A percentile compares a stretch with the other conserved stretches of the same genome.
Evolutionary conservation across 108 stramenopile species (phyloP).

Genomic region (Pseudonitzschia multiseries): DNA sequence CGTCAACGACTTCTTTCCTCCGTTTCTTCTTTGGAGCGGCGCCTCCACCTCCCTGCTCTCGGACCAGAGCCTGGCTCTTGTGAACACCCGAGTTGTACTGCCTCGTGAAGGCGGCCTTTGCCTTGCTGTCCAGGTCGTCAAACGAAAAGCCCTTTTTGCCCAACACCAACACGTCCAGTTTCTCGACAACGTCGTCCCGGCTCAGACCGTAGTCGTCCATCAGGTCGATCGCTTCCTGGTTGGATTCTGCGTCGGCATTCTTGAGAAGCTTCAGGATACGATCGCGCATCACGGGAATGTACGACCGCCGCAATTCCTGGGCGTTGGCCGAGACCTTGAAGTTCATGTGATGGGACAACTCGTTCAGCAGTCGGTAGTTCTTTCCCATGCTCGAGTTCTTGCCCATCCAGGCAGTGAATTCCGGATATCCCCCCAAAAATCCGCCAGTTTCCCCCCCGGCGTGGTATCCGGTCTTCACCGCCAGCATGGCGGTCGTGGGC

Average conservation of each 20-base stretch:
- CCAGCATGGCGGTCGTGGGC: slow-evolving; percentile 72
- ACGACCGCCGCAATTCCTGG: slow-evolving; percentile 73
- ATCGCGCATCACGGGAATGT: slow-evolving; percentile 72
- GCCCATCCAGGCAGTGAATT: slow-evolving; percentile 95
- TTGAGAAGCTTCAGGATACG: slow-evolving; percentile 62
- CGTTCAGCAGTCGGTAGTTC: slow-evolving; percentile 76
- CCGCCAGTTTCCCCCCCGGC: slow-evolving; percentile 80
- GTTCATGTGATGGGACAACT: slow-evolving; percentile 91
- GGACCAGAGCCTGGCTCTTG: slow-evolving; percentile 81
- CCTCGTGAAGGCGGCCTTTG: slow-evolving; percentile 85
- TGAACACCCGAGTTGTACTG: slow-evolving; percentile 78
- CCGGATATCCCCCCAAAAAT: slow-evolving; percentile 83
- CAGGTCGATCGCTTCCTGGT: slow-evolving; percentile 63
- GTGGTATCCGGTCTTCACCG: slow-evolving; percentile 88
- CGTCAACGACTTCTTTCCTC: slow-evolving; percentile 51
- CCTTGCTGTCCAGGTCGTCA: slow-evolving; percentile 77
- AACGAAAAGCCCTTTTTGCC: slow-evolving; percentile 48
- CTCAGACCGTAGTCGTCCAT: slow-evolving; percentile 95
- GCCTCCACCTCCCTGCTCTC: slow-evolving; percentile 60
- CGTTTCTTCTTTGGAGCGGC: slow-evolving; percentile 36
- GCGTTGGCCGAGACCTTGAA: slow-evolving; percentile 63
- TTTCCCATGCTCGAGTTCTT: slow-evolving; percentile 90
- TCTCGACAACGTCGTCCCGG: slow-evolving; percentile 93
- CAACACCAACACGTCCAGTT: slow-evolving; percentile 76
- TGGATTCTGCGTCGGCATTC: slow-evolving; percentile 34